Conservation (phyloP, 208 protist species). For the Endotrypanum monterogeii region DNA sequence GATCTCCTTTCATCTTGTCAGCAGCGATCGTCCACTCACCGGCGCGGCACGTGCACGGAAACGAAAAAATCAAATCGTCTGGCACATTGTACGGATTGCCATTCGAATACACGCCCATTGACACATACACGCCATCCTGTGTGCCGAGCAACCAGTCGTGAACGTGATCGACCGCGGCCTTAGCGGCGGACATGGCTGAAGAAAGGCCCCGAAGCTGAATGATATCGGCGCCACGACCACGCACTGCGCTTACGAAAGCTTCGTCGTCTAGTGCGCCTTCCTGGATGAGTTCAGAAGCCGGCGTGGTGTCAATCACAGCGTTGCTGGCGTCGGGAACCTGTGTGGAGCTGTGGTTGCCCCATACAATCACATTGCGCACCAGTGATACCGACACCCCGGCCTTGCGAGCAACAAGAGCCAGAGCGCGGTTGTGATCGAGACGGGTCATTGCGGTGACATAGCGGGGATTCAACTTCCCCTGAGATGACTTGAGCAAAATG, state of each 20-base stretch:
- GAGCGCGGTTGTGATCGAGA: conserved; percentile 96
- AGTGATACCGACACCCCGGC: conserved; percentile 53
- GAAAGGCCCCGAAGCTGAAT: conserved; percentile 87
- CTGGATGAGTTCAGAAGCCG: conserved; percentile 52
- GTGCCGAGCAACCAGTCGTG: conserved; percentile 78
- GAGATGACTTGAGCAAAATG: conserved; percentile 84
- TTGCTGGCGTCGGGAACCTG: conserved; percentile 93
- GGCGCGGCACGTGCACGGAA: conserved; percentile 87
- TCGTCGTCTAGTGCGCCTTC: conserved; percentile 75
- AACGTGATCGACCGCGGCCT: conserved; percentile 69
- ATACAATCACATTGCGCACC: conserved; percentile 94
- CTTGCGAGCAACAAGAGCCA: conserved; percentile 83
- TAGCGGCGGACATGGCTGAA: conserved; percentile 94
- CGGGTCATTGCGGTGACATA: conserved; percentile 96
- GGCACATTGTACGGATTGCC: conserved; percentile 91
- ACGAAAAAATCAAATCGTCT: conserved; percentile 94
- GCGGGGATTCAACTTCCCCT: conserved; percentile 67
- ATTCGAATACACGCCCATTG: conserved; percentile 94
- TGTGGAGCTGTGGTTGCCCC: conserved; percentile 97
- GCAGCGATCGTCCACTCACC: conserved; percentile 89
- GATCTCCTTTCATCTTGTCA: conserved; percentile 39
- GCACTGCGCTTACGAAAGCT: conserved; percentile 87
- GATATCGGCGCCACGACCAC: conserved; percentile 92
- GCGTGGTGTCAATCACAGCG: conserved; percentile 61
- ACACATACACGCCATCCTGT: conserved; percentile 68